These are phyloP conservation scores for Xylaria sp. DNA, from an alignment of 2,329 filamentous ascomycete species.

Conservation along the genomic window DNA sequence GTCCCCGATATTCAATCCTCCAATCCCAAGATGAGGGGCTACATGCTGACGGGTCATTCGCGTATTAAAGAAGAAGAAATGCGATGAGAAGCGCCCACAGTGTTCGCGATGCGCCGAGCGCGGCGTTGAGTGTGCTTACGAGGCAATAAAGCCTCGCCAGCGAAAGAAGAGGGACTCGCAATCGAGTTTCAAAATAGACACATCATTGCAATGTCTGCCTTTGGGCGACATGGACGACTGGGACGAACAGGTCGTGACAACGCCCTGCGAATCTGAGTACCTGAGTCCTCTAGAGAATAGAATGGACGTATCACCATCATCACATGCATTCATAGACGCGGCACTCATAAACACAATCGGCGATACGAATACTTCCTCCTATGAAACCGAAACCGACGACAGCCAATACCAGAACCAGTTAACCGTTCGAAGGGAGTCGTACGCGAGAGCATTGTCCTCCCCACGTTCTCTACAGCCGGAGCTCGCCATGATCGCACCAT, in stretches of 20 bases:
- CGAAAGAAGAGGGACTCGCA: constrained; percentile 53
- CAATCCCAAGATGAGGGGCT: not conserved
- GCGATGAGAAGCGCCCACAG: constrained; percentile 63
- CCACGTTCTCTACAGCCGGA: constrained; percentile 50
- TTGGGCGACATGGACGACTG: constrained; percentile 40
- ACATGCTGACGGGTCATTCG: constrained; percentile 20
- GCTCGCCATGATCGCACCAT: constrained; percentile 56
- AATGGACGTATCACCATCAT: constrained; percentile 37
- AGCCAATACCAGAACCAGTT: constrained; percentile 35
- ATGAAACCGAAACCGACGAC: constrained; percentile 30
- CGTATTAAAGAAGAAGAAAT: constrained; percentile 65
- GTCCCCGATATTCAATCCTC: constrained; percentile 9
- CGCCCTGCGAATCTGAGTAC: constrained; percentile 40
- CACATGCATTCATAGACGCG: constrained; percentile 22
- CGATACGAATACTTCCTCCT: constrained; percentile 11
- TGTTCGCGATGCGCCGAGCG: constrained; percentile 64
- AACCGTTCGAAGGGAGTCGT: constrained; percentile 42
- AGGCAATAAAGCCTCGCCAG: constrained; percentile 58
- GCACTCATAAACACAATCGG: constrained; percentile 13
- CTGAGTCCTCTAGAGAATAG: constrained; percentile 41
- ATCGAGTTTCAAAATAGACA: constrained; percentile 35
- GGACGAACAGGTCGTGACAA: constrained; percentile 39
- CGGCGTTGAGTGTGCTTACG: constrained; percentile 62
- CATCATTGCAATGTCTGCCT: constrained; percentile 30
- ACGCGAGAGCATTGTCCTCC: constrained; percentile 35